These are phyloP conservation scores for Alternaria sp. DNA, from an alignment of 2,329 filamentous ascomycete species.

Conservation along the genomic window DNA sequence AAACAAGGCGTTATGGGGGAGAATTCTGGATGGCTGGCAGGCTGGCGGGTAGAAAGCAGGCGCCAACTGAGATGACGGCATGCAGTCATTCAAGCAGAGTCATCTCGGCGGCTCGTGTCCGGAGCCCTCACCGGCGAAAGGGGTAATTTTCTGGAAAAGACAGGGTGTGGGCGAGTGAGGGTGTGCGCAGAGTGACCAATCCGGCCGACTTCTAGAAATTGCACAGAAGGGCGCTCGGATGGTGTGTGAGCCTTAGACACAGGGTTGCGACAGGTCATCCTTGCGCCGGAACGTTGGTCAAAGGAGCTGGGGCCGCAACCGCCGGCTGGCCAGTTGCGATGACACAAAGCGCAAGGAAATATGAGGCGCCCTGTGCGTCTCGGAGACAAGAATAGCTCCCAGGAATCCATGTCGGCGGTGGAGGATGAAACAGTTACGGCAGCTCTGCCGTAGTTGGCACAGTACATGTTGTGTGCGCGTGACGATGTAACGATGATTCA, in stretches of 20 bases:
- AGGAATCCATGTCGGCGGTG: slow-evolving; percentile 32
- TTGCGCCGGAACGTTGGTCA: slow-evolving; percentile 40
- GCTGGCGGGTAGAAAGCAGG: slow-evolving; percentile 18
- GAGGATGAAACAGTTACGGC: slow-evolving; percentile 46
- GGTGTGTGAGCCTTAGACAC: slow-evolving; percentile 32
- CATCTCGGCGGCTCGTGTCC: slow-evolving; percentile 29
- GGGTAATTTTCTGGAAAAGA: slow-evolving; percentile 52
- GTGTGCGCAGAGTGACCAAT: slow-evolving; percentile 33
- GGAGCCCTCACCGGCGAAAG: slow-evolving; percentile 36
- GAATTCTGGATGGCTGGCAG: slow-evolving; percentile 14
- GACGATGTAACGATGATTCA: background rate
- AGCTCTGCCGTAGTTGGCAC: slow-evolving; percentile 39
- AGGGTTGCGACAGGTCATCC: slow-evolving; percentile 41
- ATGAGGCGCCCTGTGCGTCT: slow-evolving; percentile 41
- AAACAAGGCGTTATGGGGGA: slow-evolving; percentile 5
- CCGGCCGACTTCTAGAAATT: slow-evolving; percentile 49
- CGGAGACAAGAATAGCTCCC: slow-evolving; percentile 43
- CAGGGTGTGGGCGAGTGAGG: slow-evolving; percentile 40
- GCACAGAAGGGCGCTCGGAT: slow-evolving; percentile 46
- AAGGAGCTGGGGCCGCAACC: slow-evolving; percentile 42
- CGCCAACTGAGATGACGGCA: slow-evolving; percentile 26
- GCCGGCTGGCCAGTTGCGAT: slow-evolving; percentile 39
- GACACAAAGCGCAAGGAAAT: slow-evolving; percentile 35
- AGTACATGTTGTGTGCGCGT: slow-evolving; percentile 11
- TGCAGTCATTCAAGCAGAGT: slow-evolving; percentile 20